Evolutionary conservation across 352 stramenopile genomes (phyloP), one percentile per base, ranked within the genome.

Genomic region (Phytophthora foliorum): DNA sequence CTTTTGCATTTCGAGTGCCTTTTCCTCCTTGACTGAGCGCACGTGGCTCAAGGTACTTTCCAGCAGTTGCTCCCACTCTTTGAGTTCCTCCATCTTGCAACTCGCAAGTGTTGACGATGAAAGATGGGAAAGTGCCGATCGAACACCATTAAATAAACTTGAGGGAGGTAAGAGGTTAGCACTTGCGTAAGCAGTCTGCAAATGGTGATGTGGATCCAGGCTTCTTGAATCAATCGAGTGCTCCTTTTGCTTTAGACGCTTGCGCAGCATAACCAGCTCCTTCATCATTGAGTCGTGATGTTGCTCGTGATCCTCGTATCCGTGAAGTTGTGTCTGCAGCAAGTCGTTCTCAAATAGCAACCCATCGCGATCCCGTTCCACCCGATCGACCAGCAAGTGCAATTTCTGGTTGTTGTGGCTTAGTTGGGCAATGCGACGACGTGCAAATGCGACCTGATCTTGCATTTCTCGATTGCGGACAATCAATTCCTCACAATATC

Each of bases 341-440:
- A 93, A 58, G 55, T 96, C 86, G 52, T 94, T 96, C 53, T 96
- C 89, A 60, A 92, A 88, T 27, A 95, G 56, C 25, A 96, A 64
- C 4, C 87, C 81, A 38, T 96, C 87, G 13, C 89, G 89, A 53
- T 96, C 89, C 49, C 84, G 87, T 48, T 96, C 89, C 38, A 96
- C 83, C n/a, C 88, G 83, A 49, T 96, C 87, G 19, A 94, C 78
- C 19, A 96, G 75, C 42, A 93, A 69, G 42, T 96, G 84, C 21
- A 96, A 67, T 45, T 96, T 93, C 56, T 94, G 85, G 53, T 94
- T 94, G 63, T 91, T 90, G 72, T 91, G 86, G 19, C 80, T 88
- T 24, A 94, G 56, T 36, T 91, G 83, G 4, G 89, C 81, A 55
- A 93, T 86, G 14, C 85, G 75, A 11, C 76, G 74, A 14, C 87